These are phyloP conservation scores for Macrocybe sp. DNA, from an alignment of 1,284 basidiomycete species.

Conservation along the genomic window DNA sequence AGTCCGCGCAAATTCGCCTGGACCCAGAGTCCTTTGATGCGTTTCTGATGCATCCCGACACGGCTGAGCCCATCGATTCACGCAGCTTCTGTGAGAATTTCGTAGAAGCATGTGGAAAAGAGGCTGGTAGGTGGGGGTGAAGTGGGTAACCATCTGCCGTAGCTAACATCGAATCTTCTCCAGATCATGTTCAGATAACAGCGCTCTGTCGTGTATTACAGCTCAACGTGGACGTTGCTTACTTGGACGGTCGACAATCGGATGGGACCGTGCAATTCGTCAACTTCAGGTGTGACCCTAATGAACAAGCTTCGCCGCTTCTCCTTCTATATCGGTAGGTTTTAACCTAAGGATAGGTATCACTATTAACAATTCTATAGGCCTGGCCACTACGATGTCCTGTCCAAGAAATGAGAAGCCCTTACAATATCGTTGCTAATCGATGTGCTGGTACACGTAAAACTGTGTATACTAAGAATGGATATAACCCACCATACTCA, in stretches of 20 bases:
- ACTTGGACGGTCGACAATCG: constrained; percentile 58
- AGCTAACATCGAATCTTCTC: constrained; percentile 2
- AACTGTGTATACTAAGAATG: too few relatives aligned
- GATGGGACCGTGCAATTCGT: constrained; percentile 65
- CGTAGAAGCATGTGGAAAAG: constrained; percentile 78
- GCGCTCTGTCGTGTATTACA: constrained; percentile 70
- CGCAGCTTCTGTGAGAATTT: constrained; percentile 70
- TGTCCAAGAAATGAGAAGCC: constrained; percentile 17
- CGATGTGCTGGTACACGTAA: too few relatives aligned
- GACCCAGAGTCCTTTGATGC: constrained; percentile 60
- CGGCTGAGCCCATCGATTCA: constrained; percentile 52
- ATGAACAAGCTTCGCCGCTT: constrained; percentile 41
- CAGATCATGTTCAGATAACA: constrained; percentile 81
- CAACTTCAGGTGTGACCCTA: constrained; percentile 51
- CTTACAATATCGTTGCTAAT: too few relatives aligned
- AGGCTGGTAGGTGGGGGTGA: constrained; percentile 55
- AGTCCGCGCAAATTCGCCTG: constrained; percentile 72
- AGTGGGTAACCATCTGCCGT: neutral
- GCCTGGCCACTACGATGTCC: constrained; percentile 75
- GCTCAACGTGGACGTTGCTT: constrained; percentile 72
- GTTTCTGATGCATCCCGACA: constrained; percentile 75
- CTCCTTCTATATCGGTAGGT: constrained; percentile 72
- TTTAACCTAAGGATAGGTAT: neutral
- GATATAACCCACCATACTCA: too few relatives aligned
- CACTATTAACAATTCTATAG: constrained; percentile 26